phyloP scores from a whole-genome alignment of 2,329 filamentous ascomycete genomes.

The Arthroderma uncinatum region DNA sequence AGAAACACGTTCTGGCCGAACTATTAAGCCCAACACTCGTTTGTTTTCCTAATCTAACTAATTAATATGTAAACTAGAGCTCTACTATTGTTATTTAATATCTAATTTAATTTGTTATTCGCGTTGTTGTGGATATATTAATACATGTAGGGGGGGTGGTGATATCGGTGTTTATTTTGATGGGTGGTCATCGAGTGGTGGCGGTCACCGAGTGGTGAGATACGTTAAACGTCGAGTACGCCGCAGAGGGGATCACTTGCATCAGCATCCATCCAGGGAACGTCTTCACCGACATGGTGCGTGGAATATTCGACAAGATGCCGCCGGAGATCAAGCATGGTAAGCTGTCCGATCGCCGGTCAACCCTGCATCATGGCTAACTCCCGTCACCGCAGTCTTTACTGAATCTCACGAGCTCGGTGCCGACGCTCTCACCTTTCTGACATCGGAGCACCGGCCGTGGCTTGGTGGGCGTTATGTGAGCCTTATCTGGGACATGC shows the following conservation, averaged over 20 bases:
- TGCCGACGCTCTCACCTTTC: slow-evolving; percentile 33
- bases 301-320: slow-evolving; percentile 22
- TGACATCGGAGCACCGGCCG: slow-evolving; percentile 19
- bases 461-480: slow-evolving; percentile 22
- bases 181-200: no score
- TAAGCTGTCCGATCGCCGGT: not conserved
- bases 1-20: no score
- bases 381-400: slow-evolving; percentile 11
- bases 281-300: slow-evolving; percentile 30
- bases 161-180: no score
- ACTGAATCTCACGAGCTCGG: slow-evolving; percentile 32
- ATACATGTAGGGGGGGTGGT: no score
- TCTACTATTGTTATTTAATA: no score
- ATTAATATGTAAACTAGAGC: no score
- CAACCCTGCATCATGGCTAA: not conserved
- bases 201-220: no score
- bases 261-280: slow-evolving; percentile 34
- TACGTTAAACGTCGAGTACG: slow-evolving; percentile 40
- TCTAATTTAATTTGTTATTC: no score
- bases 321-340: slow-evolving; percentile 2
- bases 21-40: no score
- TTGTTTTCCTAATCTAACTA: no score
- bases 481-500: slow-evolving; percentile 18
- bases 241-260: slow-evolving; percentile 31
- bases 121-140: no score